Base-by-base conservation (phyloP, 116 monocot species). In the Dioscorea cayenensis region DNA sequence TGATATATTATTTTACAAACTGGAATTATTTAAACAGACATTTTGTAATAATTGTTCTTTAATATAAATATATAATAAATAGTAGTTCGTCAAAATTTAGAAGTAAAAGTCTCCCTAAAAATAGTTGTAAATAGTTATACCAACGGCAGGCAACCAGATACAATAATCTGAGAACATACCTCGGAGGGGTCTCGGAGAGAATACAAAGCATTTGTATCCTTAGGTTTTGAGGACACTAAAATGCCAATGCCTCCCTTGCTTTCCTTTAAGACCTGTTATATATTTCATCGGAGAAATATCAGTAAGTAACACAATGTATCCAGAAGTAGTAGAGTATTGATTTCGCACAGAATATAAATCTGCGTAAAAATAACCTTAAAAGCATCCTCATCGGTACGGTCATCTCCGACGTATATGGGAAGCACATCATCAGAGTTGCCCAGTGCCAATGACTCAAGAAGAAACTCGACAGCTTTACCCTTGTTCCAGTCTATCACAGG, bases 381-480 rank as follows among this genome's bases (percentile, higher is more conserved):
- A 32, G 96, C 96, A 83, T 97, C 96, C 70, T 97, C 96, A 64
- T 97, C 96, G 2, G 92, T 97, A 28, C 81, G 84, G 70, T 96
- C 95, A 73, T 96, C 95, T 3, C 95, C 95, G 61, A 96, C 67
- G 69, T 89, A 96, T 65, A 97, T 86, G 10, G 96, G 88, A 50
- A 97, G 83, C 17, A 97, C 96, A 63, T 84, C 86, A 43, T 84
- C 81, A 10, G 77, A 76, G 25, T 88, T 64, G 49, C 67, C 72
- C 28, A 90, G 80, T 3, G 70, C 86, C 36, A 97, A 83, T 11
- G 96, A 92, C 55, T 97, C 92, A 22, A 97, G 92, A 72, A 97
- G 69, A 81, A 97, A 97, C 18, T 92, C 88, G 14, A 97, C 90
- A 50, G 96, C 96, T 63, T 92, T 92, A 3, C 96, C 96, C 75